phyloP scores from a whole-genome alignment of 2,329 filamentous ascomycete species.

The Trichoderma citrinoviride region DNA sequence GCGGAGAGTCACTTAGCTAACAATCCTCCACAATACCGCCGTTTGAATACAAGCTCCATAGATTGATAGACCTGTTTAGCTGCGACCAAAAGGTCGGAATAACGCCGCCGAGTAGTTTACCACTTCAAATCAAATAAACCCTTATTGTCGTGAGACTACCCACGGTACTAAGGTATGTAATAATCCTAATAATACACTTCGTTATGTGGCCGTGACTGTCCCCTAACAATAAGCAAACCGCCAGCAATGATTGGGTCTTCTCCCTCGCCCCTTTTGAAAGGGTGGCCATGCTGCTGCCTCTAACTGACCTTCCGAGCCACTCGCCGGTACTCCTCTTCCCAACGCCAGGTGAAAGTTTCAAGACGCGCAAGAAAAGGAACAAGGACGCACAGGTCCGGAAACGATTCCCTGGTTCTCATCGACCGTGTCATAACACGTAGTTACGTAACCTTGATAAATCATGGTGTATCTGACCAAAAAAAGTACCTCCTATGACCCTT shows the following conservation, averaged over 20 bases:
- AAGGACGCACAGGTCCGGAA: not conserved
- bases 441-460: slow-evolving; percentile 5
- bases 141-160: slow-evolving; percentile 3
- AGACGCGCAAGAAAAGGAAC: not conserved
- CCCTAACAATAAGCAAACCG: not conserved
- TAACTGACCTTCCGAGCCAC: not conserved
- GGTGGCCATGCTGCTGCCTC: not conserved
- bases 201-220: not conserved
- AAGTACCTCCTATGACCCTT: not conserved
- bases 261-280: not conserved
- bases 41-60: too few species aligned
- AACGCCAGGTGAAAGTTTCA: slow-evolving; percentile 7
- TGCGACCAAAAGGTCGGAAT: not conserved
- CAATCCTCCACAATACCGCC: too few species aligned
- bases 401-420: not conserved
- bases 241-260: not conserved
- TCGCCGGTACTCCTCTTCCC: slow-evolving; percentile 15
- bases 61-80: too few species aligned
- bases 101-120: not conserved
- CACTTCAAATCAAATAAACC: not conserved
- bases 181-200: slow-evolving; percentile 8
- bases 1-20: too few species aligned
- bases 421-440: not conserved
- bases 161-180: not conserved
- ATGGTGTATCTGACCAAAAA: not conserved